These are phyloP conservation scores for Aspergillus uvarum DNA, from an alignment of 2,329 filamentous ascomycete species.

Conservation along the genomic window DNA sequence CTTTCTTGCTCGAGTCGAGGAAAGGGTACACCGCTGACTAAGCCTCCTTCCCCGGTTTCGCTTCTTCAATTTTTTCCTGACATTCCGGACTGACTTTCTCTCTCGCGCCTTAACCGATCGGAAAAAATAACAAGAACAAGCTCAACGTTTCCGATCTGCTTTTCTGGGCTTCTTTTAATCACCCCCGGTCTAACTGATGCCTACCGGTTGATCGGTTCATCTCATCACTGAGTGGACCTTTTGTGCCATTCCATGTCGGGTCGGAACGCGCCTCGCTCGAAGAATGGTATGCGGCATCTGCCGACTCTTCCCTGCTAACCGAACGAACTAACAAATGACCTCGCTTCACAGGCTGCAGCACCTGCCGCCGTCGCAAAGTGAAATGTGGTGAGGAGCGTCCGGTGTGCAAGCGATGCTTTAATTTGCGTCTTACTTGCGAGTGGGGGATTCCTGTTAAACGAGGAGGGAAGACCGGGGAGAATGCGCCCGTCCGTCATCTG, in stretches of 20 bases:
- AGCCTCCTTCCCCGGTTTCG: not conserved
- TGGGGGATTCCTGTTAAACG: slow-evolving; percentile 36
- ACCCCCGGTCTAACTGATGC: slow-evolving; percentile 10
- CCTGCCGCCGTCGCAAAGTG: slow-evolving; percentile 39
- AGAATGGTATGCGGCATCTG: slow-evolving; percentile 32
- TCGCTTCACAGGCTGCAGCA: slow-evolving; percentile 35
- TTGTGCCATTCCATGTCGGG: slow-evolving; percentile 31
- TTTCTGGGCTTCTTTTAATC: not conserved
- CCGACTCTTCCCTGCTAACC: slow-evolving; percentile 4
- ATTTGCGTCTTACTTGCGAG: slow-evolving; percentile 34
- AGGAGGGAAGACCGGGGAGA: slow-evolving; percentile 9
- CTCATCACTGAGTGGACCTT: slow-evolving; percentile 9
- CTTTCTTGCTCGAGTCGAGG: not conserved
- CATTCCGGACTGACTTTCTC: not conserved
- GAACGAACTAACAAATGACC: not conserved
- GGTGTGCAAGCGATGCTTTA: slow-evolving; percentile 33
- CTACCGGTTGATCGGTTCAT: slow-evolving; percentile 8
- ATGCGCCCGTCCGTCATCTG: slow-evolving; percentile 26
- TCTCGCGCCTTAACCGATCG: not conserved
- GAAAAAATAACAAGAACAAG: not conserved
- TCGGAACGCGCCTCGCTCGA: slow-evolving; percentile 41
- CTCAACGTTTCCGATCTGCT: not conserved
- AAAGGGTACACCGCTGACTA: not conserved
- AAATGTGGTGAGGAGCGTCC: slow-evolving; percentile 39
- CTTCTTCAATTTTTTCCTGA: not conserved